A percentile compares a stretch with the other conserved stretches of the same genome.
phyloP scores from a whole-genome alignment of 345 rosid species.

The Zanthoxylum bungeanum region DNA sequence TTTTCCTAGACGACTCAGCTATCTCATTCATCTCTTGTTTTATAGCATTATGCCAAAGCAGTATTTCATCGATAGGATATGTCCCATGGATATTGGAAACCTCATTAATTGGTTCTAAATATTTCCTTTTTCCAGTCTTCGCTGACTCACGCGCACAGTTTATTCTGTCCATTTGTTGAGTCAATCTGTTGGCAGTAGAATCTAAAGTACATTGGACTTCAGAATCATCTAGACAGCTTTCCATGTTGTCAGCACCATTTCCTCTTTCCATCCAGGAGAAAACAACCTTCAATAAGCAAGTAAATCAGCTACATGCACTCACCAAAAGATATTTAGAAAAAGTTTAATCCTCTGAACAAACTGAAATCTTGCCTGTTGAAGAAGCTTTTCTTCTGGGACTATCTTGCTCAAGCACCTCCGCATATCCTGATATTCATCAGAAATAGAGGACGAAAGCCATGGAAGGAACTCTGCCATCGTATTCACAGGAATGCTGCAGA shows the following conservation, averaged over 20 bases:
- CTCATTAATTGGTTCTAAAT: slow-evolving; percentile 42
- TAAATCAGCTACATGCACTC: slow-evolving; percentile 2
- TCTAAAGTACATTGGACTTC: slow-evolving; percentile 30
- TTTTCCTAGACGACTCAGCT: slow-evolving; percentile 78
- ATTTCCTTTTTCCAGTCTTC: slow-evolving; percentile 70
- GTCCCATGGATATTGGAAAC: slow-evolving; percentile 27
- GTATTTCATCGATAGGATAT: slow-evolving; percentile 78
- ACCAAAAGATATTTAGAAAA: slow-evolving; percentile 11
- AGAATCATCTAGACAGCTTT: slow-evolving; percentile 33
- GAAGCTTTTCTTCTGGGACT: slow-evolving; percentile 62
- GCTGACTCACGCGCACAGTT: slow-evolving; percentile 52
- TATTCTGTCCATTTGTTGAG: slow-evolving; percentile 30
- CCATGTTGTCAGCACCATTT: slow-evolving; percentile 24
- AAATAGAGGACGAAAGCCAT: slow-evolving; percentile 61
- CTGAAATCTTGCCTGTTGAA: slow-evolving; percentile 47
- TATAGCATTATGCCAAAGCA: slow-evolving; percentile 89
- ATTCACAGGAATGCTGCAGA: slow-evolving; percentile 68
- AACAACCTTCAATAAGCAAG: slow-evolving; percentile 50
- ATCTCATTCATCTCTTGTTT: slow-evolving; percentile 74
- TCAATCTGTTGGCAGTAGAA: slow-evolving; percentile 34
- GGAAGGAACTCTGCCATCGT: slow-evolving; percentile 62
- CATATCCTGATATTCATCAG: slow-evolving; percentile 50
- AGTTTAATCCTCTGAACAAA: background rate
- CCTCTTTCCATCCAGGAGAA: slow-evolving; percentile 76
- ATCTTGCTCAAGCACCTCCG: slow-evolving; percentile 45